phyloP scores from a whole-genome alignment of 129 eudicot species.

The Kitagawia praeruptora region DNA sequence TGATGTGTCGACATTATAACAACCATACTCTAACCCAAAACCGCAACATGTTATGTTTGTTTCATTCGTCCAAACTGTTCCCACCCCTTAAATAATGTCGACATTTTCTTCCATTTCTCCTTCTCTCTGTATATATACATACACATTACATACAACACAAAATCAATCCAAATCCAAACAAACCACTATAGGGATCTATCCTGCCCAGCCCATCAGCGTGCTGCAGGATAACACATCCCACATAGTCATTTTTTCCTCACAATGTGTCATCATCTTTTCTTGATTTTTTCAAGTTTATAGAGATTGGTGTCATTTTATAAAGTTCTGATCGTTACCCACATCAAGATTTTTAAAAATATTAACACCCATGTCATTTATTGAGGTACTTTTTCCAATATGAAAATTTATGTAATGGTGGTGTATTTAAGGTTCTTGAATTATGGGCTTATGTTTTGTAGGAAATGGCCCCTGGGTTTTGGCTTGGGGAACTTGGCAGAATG shows the following conservation, averaged over 20 bases:
- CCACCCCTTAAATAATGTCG: conserved; percentile 19
- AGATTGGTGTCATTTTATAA: conserved; percentile 17
- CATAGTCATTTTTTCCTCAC: too few species aligned
- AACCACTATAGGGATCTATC: neutral
- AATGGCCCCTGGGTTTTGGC: conserved; percentile 31
- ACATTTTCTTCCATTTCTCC: conserved; percentile 10
- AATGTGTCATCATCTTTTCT: neutral
- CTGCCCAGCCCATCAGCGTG: neutral
- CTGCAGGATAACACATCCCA: neutral
- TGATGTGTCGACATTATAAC: neutral
- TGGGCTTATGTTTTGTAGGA: conserved; percentile 25
- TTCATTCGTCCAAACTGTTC: neutral
- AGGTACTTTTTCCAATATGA: conserved; percentile 19
- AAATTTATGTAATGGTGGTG: neutral
- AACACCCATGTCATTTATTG: conserved; percentile 42
- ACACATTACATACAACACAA: neutral
- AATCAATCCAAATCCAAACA: conserved; percentile 4
- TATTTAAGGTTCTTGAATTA: neutral
- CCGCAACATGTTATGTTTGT: neutral
- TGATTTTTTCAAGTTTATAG: conserved; percentile 2
- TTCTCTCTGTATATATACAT: neutral
- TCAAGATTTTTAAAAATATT: neutral
- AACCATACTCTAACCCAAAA: neutral
- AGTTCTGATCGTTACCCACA: neutral
- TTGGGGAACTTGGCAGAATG: conserved; percentile 20